Conservation (phyloP, 208 protist species). For the Leishmania tarentolae region DNA sequence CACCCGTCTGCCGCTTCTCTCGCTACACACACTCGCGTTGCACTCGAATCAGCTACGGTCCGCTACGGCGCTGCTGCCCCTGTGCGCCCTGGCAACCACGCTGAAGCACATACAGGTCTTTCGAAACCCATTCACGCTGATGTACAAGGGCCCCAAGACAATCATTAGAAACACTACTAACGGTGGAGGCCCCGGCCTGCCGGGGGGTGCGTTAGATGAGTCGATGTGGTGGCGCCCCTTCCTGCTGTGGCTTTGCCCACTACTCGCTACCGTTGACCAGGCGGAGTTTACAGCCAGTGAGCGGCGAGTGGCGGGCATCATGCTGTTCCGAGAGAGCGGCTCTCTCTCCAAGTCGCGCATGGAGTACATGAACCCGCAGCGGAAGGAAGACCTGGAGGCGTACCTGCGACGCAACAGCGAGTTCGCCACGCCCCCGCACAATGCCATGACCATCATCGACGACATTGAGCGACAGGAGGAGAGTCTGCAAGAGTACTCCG, state of each 20-base stretch:
- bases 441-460: conserved; percentile 26
- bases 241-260: conserved; percentile 70
- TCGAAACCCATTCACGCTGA: conserved; percentile 62
- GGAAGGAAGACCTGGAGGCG: conserved; percentile 49
- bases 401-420: conserved; percentile 55
- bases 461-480: conserved; percentile 29
- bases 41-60: conserved; percentile 47
- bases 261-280: conserved; percentile 56
- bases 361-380: conserved; percentile 65
- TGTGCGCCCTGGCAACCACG: conserved; percentile 66
- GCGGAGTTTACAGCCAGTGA: conserved; percentile 47
- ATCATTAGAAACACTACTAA: background rate
- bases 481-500: background rate
- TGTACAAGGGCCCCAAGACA: background rate
- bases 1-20: conserved; percentile 54
- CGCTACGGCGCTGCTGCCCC: conserved; percentile 42
- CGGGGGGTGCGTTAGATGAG: conserved; percentile 3
- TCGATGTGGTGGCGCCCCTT: conserved; percentile 64
- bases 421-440: conserved; percentile 18
- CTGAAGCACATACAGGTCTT: conserved; percentile 53
- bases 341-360: conserved; percentile 44
- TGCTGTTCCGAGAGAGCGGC: conserved; percentile 66
- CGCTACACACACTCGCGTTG: conserved; percentile 55
- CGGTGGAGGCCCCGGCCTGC: background rate
- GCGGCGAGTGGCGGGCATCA: conserved; percentile 35